phyloP scores from a whole-genome alignment of 129 eudicot genomes.

The Daucus carota region DNA sequence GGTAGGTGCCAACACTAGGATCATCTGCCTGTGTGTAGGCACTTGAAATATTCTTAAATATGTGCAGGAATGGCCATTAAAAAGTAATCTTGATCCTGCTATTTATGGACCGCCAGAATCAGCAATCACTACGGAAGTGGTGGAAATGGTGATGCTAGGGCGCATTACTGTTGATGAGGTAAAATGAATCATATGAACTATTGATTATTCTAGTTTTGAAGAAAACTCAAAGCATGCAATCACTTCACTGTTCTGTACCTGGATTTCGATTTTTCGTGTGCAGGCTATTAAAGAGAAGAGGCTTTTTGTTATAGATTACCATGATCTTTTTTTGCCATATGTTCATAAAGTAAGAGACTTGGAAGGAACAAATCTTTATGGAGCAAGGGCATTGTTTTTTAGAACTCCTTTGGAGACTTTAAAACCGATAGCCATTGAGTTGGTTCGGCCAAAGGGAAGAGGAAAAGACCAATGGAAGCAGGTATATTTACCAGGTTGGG shows the following conservation, averaged over 20 bases:
- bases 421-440: too few species aligned
- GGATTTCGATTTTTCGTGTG: not conserved
- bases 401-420: slow-evolving; percentile 22
- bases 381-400: slow-evolving; percentile 53
- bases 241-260: not conserved
- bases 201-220: too few species aligned
- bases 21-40: not conserved
- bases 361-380: slow-evolving; percentile 48
- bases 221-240: not conserved
- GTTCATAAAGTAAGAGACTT: slow-evolving; percentile 49
- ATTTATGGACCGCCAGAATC: slow-evolving; percentile 64
- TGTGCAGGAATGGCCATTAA: slow-evolving; percentile 77
- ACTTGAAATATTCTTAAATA: not conserved
- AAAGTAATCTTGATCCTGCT: slow-evolving; percentile 46
- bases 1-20: not conserved
- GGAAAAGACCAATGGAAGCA: too few species aligned
- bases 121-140: slow-evolving; percentile 44
- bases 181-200: not conserved
- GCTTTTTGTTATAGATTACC: slow-evolving; percentile 61
- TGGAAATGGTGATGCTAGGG: slow-evolving; percentile 44
- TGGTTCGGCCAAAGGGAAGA: too few species aligned
- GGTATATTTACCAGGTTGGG: too few species aligned
- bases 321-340: slow-evolving; percentile 55
- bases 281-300: slow-evolving; percentile 57
- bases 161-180: slow-evolving; percentile 45